Evolutionary conservation across 2,329 filamentous ascomycete species (phyloP).

Genomic region (Penicillium verrucosum): DNA sequence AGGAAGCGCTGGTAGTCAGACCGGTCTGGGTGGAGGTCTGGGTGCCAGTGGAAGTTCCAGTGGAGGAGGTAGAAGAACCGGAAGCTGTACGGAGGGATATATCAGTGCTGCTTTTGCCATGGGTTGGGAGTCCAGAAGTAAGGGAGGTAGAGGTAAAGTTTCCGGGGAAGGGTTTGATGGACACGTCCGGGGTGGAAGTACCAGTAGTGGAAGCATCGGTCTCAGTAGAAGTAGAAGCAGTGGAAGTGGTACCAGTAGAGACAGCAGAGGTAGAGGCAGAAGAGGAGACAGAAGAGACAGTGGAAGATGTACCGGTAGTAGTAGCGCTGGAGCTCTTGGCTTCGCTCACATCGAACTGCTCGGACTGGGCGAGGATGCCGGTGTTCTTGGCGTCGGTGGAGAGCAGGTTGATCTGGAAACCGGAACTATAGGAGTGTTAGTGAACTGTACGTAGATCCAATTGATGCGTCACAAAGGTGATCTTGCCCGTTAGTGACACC

Average conservation of each 20-base stretch:
- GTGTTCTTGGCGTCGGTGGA: constrained; percentile 33
- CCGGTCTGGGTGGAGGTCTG: constrained; percentile 2
- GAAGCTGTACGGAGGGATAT: constrained; percentile 5
- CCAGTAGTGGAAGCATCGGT: constrained; percentile 10
- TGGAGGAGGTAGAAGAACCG: constrained; percentile 6
- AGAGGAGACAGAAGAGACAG: constrained; percentile 10
- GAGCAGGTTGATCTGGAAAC: constrained; percentile 43
- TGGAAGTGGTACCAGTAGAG: constrained; percentile 10
- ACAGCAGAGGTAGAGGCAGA: constrained; percentile 9
- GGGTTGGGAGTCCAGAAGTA: neutral
- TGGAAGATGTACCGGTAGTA: constrained; percentile 15
- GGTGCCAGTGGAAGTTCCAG: constrained; percentile 11
- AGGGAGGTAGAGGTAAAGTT: neutral
- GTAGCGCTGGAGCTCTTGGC: constrained; percentile 17
- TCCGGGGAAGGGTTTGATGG: neutral
- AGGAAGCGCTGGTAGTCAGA: constrained; percentile 11
- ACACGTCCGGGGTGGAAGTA: constrained; percentile 7
- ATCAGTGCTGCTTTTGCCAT: neutral
- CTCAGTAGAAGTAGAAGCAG: constrained; percentile 10
- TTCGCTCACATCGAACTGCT: constrained; percentile 33
- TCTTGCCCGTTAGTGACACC: constrained; percentile 25
- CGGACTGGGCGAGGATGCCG: constrained; percentile 43
- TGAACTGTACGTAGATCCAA: neutral
- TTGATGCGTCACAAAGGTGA: too few relatives aligned
- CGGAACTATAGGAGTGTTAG: constrained; percentile 24